phyloP scores from a whole-genome alignment of 768 basidiomycete genomes.

The Cystofilobasidium ferigula region DNA sequence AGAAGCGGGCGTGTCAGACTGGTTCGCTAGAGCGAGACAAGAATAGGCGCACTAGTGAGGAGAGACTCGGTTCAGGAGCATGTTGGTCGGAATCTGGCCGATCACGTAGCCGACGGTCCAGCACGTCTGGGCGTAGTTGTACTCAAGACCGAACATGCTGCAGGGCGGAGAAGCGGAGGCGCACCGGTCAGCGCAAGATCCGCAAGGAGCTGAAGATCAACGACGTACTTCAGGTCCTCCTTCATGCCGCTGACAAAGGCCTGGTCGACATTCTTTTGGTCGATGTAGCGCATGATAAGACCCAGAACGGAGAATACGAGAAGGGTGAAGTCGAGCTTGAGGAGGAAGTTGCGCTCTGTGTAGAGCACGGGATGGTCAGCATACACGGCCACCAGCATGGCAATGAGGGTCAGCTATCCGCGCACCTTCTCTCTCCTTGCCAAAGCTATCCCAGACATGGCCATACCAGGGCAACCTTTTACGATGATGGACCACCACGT shows the following conservation, averaged over 20 bases:
- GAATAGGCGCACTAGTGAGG: slow-evolving; percentile 26
- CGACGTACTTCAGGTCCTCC: slow-evolving; percentile 26
- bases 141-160: slow-evolving; percentile 26
- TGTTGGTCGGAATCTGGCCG: slow-evolving; percentile 25
- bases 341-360: slow-evolving; percentile 21
- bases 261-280: neutral
- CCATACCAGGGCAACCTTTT: slow-evolving; percentile 29
- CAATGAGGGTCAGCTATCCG: too few relatives aligned
- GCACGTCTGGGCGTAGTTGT: slow-evolving; percentile 10
- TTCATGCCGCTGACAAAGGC: slow-evolving; percentile 26
- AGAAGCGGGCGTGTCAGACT: neutral
- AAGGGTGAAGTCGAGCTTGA: slow-evolving; percentile 25
- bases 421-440: slow-evolving; percentile 13
- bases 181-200: too few relatives aligned
- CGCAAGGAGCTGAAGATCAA: too few relatives aligned
- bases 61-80: slow-evolving; percentile 26
- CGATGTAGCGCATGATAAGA: slow-evolving; percentile 20
- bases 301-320: slow-evolving; percentile 26
- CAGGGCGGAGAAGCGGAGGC: too few relatives aligned
- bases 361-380: too few relatives aligned
- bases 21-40: neutral
- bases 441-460: slow-evolving; percentile 30
- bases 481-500: too few relatives aligned
- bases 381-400: too few relatives aligned
- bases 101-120: slow-evolving; percentile 7